Conservation (phyloP, 2,329 filamentous ascomycete genomes). For the Beauveria sp. region DNA sequence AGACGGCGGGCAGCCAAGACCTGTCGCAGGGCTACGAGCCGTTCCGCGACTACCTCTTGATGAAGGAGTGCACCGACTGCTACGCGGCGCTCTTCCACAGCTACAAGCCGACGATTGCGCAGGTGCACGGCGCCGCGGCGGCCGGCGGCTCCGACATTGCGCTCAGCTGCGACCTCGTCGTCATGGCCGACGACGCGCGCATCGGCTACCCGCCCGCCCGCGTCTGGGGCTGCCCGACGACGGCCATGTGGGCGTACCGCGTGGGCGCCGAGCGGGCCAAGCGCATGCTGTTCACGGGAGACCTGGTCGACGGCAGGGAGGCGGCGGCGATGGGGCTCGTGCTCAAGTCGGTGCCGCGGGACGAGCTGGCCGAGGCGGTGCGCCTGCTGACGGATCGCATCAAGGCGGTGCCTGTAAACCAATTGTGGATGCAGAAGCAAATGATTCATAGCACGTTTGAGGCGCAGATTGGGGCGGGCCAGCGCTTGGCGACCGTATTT, state of each 20-base stretch:
- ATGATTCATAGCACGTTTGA: slow-evolving; percentile 13
- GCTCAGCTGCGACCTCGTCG: slow-evolving; percentile 13
- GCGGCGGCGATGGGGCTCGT: slow-evolving; percentile 13
- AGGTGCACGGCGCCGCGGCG: slow-evolving; percentile 14
- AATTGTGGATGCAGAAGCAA: neutral
- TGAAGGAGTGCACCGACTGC: slow-evolving; percentile 12
- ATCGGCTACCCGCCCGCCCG: slow-evolving; percentile 13
- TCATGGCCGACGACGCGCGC: neutral
- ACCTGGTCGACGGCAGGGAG: slow-evolving; percentile 13
- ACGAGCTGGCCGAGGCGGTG: slow-evolving; percentile 12
- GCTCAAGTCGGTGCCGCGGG: slow-evolving; percentile 12
- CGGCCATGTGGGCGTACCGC: slow-evolving; percentile 13
- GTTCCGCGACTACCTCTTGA: slow-evolving; percentile 11
- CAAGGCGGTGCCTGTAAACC: neutral
- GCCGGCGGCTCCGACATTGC: slow-evolving; percentile 14
- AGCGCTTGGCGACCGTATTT: slow-evolving; percentile 13
- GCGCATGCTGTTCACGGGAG: slow-evolving; percentile 13
- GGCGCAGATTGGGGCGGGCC: slow-evolving; percentile 8
- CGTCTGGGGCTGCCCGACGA: slow-evolving; percentile 13
- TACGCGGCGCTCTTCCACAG: slow-evolving; percentile 13
- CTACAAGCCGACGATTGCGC: slow-evolving; percentile 14
- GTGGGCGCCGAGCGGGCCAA: slow-evolving; percentile 13
- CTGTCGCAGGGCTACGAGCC: slow-evolving; percentile 12
- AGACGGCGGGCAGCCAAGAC: slow-evolving; percentile 13
- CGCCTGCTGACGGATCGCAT: slow-evolving; percentile 10